phyloP scores from a whole-genome alignment of 2,329 filamentous ascomycete species.

The Aspergillus sojae region DNA sequence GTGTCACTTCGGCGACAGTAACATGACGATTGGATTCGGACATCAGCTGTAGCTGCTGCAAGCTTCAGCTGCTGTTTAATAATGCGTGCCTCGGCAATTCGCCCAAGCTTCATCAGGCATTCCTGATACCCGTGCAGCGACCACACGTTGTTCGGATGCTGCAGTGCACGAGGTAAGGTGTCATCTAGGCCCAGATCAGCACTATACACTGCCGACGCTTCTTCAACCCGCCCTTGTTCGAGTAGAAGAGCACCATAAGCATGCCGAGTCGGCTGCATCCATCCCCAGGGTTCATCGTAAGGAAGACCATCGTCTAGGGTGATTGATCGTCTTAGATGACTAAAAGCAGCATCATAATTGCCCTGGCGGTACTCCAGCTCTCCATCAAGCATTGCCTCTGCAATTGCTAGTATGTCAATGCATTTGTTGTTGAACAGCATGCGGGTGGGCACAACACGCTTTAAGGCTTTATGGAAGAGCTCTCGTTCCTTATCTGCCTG shows the following conservation, averaged over 20 bases:
- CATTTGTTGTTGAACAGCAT: conserved; percentile 71
- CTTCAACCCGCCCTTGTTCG: conserved; percentile 63
- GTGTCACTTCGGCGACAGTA: conserved; percentile 51
- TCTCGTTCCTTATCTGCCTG: conserved; percentile 57
- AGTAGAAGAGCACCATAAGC: conserved; percentile 70
- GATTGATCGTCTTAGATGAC: conserved; percentile 60
- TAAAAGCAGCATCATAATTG: conserved; percentile 62
- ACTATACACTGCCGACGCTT: conserved; percentile 61
- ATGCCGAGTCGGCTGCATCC: conserved; percentile 76
- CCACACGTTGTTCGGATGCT: conserved; percentile 76
- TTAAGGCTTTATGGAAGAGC: conserved; percentile 56
- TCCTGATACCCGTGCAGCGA: conserved; percentile 73
- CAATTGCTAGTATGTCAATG: conserved; percentile 64
- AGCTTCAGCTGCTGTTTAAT: conserved; percentile 54
- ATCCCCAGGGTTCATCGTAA: conserved; percentile 77
- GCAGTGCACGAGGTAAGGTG: conserved; percentile 64
- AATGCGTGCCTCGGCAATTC: conserved; percentile 50
- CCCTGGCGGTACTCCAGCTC: conserved; percentile 71
- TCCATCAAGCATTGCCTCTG: conserved; percentile 67
- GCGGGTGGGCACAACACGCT: conserved; percentile 59
- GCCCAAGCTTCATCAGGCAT: conserved; percentile 61
- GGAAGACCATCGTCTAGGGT: conserved; percentile 63
- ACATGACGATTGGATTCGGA: conserved; percentile 61
- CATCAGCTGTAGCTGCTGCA: conserved; percentile 61
- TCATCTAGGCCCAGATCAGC: conserved; percentile 64